These are phyloP conservation scores for Chytriomyces sp. DNA, from an alignment of 192 early-diverging fungal genomes.

Conservation along the genomic window DNA sequence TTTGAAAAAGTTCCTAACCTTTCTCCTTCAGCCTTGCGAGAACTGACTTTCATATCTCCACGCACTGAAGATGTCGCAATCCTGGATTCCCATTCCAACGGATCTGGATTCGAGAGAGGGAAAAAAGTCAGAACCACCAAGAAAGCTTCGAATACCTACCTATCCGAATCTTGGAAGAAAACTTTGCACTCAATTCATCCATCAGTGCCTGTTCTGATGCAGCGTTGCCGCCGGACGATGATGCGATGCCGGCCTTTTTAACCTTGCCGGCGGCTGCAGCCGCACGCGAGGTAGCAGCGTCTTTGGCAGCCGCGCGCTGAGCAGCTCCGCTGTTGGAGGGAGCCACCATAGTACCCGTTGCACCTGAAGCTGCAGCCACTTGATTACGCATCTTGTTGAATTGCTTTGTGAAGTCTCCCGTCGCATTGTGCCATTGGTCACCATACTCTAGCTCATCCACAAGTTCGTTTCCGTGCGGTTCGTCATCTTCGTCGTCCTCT, in stretches of 20 bases:
- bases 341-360: constrained; percentile 23
- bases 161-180: constrained; percentile 71
- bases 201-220: constrained; percentile 26
- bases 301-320: constrained; percentile 24
- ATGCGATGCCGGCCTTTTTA: constrained; percentile 11
- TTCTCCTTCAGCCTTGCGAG: constrained; percentile 40
- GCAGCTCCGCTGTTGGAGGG: constrained; percentile 21
- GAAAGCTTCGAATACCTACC: constrained; percentile 53
- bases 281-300: neutral
- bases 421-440: constrained; percentile 79
- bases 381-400: constrained; percentile 83
- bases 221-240: constrained; percentile 27
- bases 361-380: constrained; percentile 37
- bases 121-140: constrained; percentile 6
- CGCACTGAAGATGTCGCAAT: constrained; percentile 46
- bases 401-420: constrained; percentile 91
- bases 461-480: constrained; percentile 66
- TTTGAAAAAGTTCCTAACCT: constrained; percentile 1
- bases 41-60: constrained; percentile 61
- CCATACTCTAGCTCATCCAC: constrained; percentile 63
- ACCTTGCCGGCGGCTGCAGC: neutral
- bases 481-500: constrained; percentile 63
- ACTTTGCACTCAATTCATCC: constrained; percentile 53
- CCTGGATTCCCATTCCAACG: constrained; percentile 14
- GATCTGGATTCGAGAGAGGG: constrained; percentile 29